Base-by-base conservation (phyloP, 306 rosid genomes). In the Pterocarpus macrocarpus region DNA sequence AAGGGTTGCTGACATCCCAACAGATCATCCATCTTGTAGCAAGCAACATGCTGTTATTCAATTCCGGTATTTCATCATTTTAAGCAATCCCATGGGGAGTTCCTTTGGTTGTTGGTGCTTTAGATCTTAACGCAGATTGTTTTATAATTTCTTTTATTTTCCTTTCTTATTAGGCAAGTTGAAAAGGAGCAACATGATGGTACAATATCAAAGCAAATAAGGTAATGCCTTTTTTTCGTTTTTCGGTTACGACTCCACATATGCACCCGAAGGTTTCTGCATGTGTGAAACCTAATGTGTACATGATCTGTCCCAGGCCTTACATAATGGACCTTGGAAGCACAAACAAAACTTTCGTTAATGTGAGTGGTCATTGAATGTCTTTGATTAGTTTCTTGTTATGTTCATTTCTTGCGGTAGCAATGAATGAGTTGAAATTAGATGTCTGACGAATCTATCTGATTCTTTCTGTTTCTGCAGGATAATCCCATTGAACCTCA, bases 11-110 rank as follows among this genome's bases (percentile, higher is more conserved):
- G 98, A 93, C 81, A 76, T 95, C 76, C 99, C 99, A 44, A 95
- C 99, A 15, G 98, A 95, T 88, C 99, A 95, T 80, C 99, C 99
- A 5, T 93, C 99, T 62, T 95, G 98, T 87, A 93, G 99, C 96
- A 95, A 95, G 87, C 99, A 95, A 85, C 97, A 95, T 73, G 97
- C 99, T 80, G 97, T 95, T 76, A 93, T 95, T 85, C 99, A 95
- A 65, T 95, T 75, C 77, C 85, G 99, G 99, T 95, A 87, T 73
- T 58, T 75, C 58, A 49, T 70, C 76, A n/a, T 33, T 39, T 67
- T 76, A 74, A 61, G 77, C 73, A 50, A 65, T 32, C 45, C 44
- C 45, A 0, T 16, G 15, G 7, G 47, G 34, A 49, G 41, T 76
- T 84, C 16, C 35, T 77, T 76, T 80, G 12, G 28, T 71, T 39